These are phyloP conservation scores for Puccinia triticina DNA, from an alignment of 1,284 basidiomycete genomes.

Conservation along the genomic window DNA sequence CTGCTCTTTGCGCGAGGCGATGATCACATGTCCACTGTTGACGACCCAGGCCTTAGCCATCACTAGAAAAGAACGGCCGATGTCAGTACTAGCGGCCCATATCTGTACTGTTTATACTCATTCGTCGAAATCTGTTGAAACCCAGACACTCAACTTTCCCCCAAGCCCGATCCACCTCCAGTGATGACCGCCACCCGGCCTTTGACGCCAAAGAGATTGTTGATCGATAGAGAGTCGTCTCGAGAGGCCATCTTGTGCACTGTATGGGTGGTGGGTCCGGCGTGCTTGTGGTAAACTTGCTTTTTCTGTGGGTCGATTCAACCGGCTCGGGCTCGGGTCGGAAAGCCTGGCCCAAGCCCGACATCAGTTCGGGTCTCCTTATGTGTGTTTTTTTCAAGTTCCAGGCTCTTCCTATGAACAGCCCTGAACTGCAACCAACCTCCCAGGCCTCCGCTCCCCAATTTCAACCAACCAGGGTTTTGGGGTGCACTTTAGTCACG, in stretches of 20 bases:
- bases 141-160: slow-evolving; percentile 48
- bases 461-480: no score
- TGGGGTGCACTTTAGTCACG: no score
- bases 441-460: no score
- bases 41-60: slow-evolving; percentile 50
- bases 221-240: slow-evolving; percentile 26
- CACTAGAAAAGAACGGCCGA: slow-evolving; percentile 21
- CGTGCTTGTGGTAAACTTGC: neutral
- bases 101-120: no score
- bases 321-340: no score
- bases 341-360: neutral
- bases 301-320: no score
- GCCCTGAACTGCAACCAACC: no score
- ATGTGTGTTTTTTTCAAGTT: no score
- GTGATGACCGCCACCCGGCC: slow-evolving; percentile 50
- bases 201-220: slow-evolving; percentile 43
- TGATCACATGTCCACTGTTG: slow-evolving; percentile 50
- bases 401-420: no score
- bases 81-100: neutral
- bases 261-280: neutral
- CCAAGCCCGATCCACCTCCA: slow-evolving; percentile 51
- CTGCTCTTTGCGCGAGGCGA: slow-evolving; percentile 52
- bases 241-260: slow-evolving; percentile 1
- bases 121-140: neutral
- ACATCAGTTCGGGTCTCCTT: no score